phyloP scores from a whole-genome alignment of 768 basidiomycete species.

The Strobilomyces confusus region DNA sequence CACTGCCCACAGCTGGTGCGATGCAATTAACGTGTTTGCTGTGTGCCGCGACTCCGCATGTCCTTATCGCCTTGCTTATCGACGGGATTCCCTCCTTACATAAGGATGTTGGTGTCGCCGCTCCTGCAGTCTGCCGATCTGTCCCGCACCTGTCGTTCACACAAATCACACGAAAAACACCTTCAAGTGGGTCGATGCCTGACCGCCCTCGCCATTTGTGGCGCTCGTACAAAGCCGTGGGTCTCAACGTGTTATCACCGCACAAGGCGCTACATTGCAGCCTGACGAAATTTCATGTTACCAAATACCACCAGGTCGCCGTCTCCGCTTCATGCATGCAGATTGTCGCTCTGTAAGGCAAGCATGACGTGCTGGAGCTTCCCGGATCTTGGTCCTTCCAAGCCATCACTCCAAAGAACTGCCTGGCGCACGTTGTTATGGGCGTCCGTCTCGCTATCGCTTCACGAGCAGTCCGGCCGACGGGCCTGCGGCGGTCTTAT shows the following conservation, averaged over 20 bases:
- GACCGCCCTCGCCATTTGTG: background rate
- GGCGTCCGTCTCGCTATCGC: background rate
- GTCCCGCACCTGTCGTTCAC: background rate
- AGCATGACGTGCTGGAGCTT: background rate
- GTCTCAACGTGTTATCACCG: background rate
- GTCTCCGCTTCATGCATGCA: background rate
- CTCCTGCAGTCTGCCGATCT: background rate
- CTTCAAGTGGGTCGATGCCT: background rate
- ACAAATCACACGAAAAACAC: background rate
- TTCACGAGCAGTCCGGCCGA: background rate
- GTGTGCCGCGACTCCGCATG: background rate
- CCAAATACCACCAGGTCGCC: background rate
- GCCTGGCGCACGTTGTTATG: background rate
- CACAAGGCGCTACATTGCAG: background rate
- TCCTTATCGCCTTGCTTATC: constrained; percentile 12
- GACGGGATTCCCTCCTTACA: background rate
- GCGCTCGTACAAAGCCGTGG: background rate
- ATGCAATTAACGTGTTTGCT: background rate
- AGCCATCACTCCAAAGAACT: background rate
- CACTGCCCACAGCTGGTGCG: background rate
- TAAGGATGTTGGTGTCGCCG: too few relatives aligned
- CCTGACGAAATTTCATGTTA: background rate
- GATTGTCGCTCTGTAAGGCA: background rate
- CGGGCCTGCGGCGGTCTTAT: background rate
- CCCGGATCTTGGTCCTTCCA: background rate